phyloP scores from a whole-genome alignment of 2,329 filamentous ascomycete genomes.

The Sporothrix variecibatus region DNA sequence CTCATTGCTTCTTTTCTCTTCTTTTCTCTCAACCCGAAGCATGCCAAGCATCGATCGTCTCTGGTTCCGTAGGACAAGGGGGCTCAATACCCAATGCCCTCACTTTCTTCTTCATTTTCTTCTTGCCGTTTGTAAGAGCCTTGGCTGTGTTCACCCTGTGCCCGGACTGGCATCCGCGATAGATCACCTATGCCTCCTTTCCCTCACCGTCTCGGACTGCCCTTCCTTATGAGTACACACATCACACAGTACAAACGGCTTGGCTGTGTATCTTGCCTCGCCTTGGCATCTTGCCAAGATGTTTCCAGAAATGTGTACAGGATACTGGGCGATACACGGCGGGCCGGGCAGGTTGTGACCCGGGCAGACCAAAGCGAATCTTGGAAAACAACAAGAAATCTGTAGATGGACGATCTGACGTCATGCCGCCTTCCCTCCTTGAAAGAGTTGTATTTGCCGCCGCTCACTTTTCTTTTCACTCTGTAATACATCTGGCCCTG shows the following conservation, averaged over 20 bases:
- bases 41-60: conserved; percentile 1
- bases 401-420: neutral
- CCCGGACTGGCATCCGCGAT: neutral
- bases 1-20: neutral
- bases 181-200: neutral
- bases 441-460: neutral
- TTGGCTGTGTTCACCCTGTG: neutral
- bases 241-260: neutral
- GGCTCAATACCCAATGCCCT: neutral
- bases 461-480: neutral
- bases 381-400: neutral
- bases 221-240: neutral
- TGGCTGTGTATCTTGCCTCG: neutral
- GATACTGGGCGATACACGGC: neutral
- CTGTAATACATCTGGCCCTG: neutral
- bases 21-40: no score
- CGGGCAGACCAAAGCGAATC: neutral
- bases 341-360: neutral
- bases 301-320: neutral
- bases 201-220: neutral
- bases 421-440: neutral
- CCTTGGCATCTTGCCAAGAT: neutral
- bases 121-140: neutral
- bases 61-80: neutral
- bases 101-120: neutral